Base-by-base conservation (phyloP, 202 grass and related monocot species). In the Saccharum hybrid region DNA sequence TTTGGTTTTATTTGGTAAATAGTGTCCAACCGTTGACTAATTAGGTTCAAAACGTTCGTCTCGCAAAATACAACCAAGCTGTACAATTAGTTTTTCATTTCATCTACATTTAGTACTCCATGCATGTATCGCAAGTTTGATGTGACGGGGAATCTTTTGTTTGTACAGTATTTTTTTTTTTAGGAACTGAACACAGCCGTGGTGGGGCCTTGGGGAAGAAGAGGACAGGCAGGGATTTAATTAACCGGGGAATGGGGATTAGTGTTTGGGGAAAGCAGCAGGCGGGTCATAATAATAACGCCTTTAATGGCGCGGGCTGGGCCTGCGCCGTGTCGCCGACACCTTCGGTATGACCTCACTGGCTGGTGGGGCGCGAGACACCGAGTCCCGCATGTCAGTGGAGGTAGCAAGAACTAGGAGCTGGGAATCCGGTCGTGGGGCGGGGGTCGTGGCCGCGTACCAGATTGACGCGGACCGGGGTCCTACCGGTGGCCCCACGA, bases 391-490 rank as follows among this genome's bases (percentile, higher is more conserved):
- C 8, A 0, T 16, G 36, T 75, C 69, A 48, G 62, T 18, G 2
- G 0, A 0, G 0, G 1, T 68, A 10, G 46, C 2, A 19, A 13
- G 36, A 9, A 0, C 0, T 0, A 18, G 4, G 34, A 11, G 12
- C 22, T 0, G 1, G 41, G 43, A 18, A 10, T 16, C 1, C 9
- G 12, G 33, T 18, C 4, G 1, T 23, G 26, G 71, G 39, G 5
- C 41, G 37, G 30, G 56, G 18, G 36, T 70, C 66, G 74, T 88
- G 73, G 80, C 0, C 37, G 37, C 45, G 77, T 75, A 81, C 77
- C 84, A 6, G 77, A 81, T 21, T 26, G 77, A 68, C 38, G 48
- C 3, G 62, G 76, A 67, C 62, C 4, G 19, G 6, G 10, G 36
- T 6, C 19, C 0, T 0, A 9, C 7, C 0, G 1, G 3, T 3